Evolutionary conservation across 805 yeast genomes (phyloP), one percentile per base, ranked within the genome.

Genomic region (Grigorovia humatica): DNA sequence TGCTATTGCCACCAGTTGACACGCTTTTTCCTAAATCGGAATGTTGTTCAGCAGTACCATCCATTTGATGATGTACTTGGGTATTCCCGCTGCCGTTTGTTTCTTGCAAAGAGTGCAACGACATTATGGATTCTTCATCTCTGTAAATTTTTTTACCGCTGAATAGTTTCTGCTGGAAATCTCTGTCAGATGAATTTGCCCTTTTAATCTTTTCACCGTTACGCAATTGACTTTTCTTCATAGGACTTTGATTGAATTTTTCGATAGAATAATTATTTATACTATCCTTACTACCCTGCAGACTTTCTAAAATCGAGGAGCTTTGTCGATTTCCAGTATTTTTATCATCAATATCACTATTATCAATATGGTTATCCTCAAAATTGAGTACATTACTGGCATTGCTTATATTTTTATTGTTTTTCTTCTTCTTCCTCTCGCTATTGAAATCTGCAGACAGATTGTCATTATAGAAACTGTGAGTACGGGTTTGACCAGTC

Each of bases 101-200:
- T 13, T 27, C n/a, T 38, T 46, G 43, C 17, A 30, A 27, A 30
- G 51, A 44, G 7, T 43, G 18, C 9, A 57, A 58, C 17, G 55
- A 48, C 15, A 20, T 20, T 2, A 49, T 30, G 2, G 54, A 47
- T 19, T 53, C 59, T 52, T 64, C 69, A 47, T 67, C 69, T 52
- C 69, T 62, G 52, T 61, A 59, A 17, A 64, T 55, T 59, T 64
- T 54, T 51, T 66, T 58, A 40, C 71, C 71, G 53, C 70, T 67
- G 50, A 68, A 68, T 15, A 68, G 48, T 49, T 65, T 64, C 27
- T 62, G 67, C 54, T 68, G 70, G 50, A 66, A 66, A 51, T 66
- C 64, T 11, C 43, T 13, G 48, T 50, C 52, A 48, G 54, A 40
- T 51, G 54, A 20, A 52, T 52, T 41, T 32, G 42, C 38, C 17